Base-by-base conservation (phyloP, 2,329 filamentous ascomycete genomes). In the Salinomyces thailandicus region DNA sequence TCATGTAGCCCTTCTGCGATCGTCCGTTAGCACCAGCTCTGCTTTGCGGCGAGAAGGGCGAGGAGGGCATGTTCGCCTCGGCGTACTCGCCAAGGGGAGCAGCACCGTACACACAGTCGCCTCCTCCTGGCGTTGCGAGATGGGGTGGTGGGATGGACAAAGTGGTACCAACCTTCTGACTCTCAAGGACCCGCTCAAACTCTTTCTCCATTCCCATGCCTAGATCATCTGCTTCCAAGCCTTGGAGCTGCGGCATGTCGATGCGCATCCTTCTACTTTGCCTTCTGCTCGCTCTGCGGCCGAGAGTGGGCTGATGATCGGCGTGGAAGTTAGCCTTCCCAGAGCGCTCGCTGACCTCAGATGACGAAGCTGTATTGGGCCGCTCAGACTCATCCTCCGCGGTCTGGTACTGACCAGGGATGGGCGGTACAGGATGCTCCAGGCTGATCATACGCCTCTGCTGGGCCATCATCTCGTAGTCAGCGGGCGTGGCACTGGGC, bases 1-100 rank as follows among this genome's bases (percentile, higher is more conserved):
- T 98, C 31, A 96, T 72, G 57, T 98, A 98, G 38, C 91, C 91
- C 68, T 93, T 87, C 87, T 95, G 82, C 77, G 71, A 71, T 49
- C 62, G 68, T 8, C 9, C n/a, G 61, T 71, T 53, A 76, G 71
- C 62, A 44, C 42, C 46, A 44, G 44, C 38, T 8, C 22, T 26
- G 9, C 9, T n/a, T 48, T 52, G 58, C 9, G 34, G 20, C 17
- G 11, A 33, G 18, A 36, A 33, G 8, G 22, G 24, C 27, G 31
- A 11, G 35, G 33, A 29, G 17, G 16, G 17, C 12, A 11, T 19
- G 16, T 16, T 15, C 13, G 18, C 35, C 15, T 34, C 27, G 3
- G 28, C 20, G 13, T 24, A 36, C 18, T 11, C 7, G 27, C 14
- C 11, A 5, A 8, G 14, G 27, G 11, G 15, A 8, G 14, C 14